A percentile compares a stretch with the other conserved stretches of the same genome.
Conservation (phyloP, 2,329 filamentous ascomycete species). For the Ophiostoma fasciatum region DNA sequence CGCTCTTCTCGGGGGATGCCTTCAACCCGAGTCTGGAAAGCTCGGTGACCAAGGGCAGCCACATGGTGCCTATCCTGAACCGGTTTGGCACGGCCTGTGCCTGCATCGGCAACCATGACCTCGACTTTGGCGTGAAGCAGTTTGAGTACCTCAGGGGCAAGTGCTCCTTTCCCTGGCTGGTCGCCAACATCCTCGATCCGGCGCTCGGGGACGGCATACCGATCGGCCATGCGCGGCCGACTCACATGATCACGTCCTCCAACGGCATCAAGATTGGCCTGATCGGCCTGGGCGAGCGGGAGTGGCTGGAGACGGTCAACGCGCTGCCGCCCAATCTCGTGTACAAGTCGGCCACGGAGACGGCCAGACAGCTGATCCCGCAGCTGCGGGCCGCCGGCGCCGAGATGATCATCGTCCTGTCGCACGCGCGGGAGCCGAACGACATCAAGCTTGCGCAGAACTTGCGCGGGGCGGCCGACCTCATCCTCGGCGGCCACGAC, state of each 20-base stretch:
- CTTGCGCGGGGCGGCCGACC: conserved; percentile 59
- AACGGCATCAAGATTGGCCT: conserved; percentile 79
- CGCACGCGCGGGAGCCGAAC: conserved; percentile 78
- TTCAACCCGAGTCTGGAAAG: conserved; percentile 87
- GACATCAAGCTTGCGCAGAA: conserved; percentile 73
- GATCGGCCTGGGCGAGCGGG: conserved; percentile 72
- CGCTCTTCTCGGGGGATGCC: conserved; percentile 81
- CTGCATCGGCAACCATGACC: conserved; percentile 85
- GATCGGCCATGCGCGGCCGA: conserved; percentile 61
- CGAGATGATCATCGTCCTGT: conserved; percentile 69
- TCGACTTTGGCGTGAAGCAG: conserved; percentile 79
- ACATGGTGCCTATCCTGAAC: conserved; percentile 83
- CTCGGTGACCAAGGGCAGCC: conserved; percentile 74
- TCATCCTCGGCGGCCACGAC: conserved; percentile 80
- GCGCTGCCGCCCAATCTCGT: conserved; percentile 66
- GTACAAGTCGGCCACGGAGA: conserved; percentile 64
- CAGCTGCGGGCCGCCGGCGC: conserved; percentile 60
- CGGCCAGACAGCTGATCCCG: conserved; percentile 62
- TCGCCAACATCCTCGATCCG: conserved; percentile 78
- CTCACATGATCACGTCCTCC: conserved; percentile 60
- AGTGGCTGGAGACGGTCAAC: conserved; percentile 86
- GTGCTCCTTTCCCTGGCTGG: conserved; percentile 77
- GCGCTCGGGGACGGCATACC: conserved; percentile 60
- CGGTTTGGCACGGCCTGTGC: conserved; percentile 61
- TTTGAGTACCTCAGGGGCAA: conserved; percentile 57